Percentiles rank a stretch among this genome's conserved stretches.
phyloP scores from a whole-genome alignment of 106 monocot species.

The Apostasia shenzhenica region DNA sequence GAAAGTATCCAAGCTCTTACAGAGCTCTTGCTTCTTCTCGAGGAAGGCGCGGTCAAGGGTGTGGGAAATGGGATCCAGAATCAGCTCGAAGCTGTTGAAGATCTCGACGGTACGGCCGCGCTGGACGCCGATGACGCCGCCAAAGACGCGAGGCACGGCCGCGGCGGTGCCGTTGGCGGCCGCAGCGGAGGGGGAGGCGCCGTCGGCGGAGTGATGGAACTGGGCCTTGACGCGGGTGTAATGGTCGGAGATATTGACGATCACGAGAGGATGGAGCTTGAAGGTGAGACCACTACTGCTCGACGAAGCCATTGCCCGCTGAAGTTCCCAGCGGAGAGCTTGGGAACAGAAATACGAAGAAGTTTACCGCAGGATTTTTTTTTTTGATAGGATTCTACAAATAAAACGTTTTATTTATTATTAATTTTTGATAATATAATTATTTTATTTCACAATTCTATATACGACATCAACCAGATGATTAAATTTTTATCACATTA shows the following conservation, averaged over 20 bases:
- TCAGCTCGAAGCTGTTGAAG: conserved; percentile 96
- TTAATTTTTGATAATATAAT: too few relatives aligned
- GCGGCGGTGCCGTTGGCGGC: conserved; percentile 14
- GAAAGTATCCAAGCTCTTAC: conserved; percentile 18
- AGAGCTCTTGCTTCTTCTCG: conserved; percentile 91
- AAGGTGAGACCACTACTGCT: conserved; percentile 86
- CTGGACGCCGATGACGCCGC: conserved; percentile 95
- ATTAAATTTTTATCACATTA: too few relatives aligned
- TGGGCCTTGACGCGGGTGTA: conserved; percentile 82
- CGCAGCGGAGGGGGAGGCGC: conserved; percentile 7
- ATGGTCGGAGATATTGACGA: conserved; percentile 98
- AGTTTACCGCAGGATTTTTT: too few relatives aligned
- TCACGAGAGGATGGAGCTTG: conserved; percentile 97
- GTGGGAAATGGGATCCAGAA: conserved; percentile 48
- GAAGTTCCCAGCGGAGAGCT: neutral
- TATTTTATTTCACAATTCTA: too few relatives aligned
- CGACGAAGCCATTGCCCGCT: conserved; percentile 50
- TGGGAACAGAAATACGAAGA: neutral
- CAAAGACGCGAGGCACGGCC: conserved; percentile 53
- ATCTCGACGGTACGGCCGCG: conserved; percentile 90
- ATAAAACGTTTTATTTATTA: too few relatives aligned
- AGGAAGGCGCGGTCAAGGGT: conserved; percentile 80
- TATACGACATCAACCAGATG: too few relatives aligned
- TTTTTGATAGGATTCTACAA: too few relatives aligned
- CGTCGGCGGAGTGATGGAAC: conserved; percentile 17